Base-by-base conservation (phyloP, 1,284 basidiomycete species). In the Volvariella volvacea region DNA sequence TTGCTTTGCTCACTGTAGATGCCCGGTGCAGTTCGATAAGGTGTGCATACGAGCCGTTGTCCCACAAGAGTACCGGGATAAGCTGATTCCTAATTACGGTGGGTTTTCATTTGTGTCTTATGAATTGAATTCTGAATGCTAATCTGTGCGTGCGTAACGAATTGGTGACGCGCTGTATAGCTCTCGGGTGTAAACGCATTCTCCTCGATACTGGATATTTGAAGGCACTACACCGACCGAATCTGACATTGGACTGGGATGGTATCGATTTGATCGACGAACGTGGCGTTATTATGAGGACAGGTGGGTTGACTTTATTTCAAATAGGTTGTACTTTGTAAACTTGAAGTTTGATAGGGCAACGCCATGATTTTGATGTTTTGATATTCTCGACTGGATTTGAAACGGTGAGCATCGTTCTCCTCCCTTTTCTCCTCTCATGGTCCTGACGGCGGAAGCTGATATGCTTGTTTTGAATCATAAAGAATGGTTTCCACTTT, bases 331-430 rank as follows among this genome's bases (percentile, higher is more conserved):
- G 25, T 12, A n/a, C n/a, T n/a, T n/a, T n/a, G 42, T 43, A 15
- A 20, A 31, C 21, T 12, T 44, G 7, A 34, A 15, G 22, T 22
- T 22, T 42, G 4, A 30, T 20, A 68, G 67, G 66, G 12, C 58
- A 68, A 56, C 54, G 10, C 25, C 63, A n/a, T 52, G 55, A 22
- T 63, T n/a, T 67, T 39, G 64, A 67, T 39, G 60, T 66, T 14
- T 59, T 70, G 16, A 59, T 71, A 22, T 60, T 61, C 32, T 65
- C 63, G 1, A 71, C 70, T 2, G 70, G 69, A 14, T 71, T 60
- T 45, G 45, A 50, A 4, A 50, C 62, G 9, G 68, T 69, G n/a
- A n/a, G n/a, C n/a, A n/a, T n/a, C n/a, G n/a, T n/a, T n/a, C n/a
- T n/a, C n/a, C n/a, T n/a, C n/a, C n/a, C n/a, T n/a, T n/a, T n/a